Conservation (phyloP, 2,329 filamentous ascomycete genomes). For the Coleophoma crateriformis region DNA sequence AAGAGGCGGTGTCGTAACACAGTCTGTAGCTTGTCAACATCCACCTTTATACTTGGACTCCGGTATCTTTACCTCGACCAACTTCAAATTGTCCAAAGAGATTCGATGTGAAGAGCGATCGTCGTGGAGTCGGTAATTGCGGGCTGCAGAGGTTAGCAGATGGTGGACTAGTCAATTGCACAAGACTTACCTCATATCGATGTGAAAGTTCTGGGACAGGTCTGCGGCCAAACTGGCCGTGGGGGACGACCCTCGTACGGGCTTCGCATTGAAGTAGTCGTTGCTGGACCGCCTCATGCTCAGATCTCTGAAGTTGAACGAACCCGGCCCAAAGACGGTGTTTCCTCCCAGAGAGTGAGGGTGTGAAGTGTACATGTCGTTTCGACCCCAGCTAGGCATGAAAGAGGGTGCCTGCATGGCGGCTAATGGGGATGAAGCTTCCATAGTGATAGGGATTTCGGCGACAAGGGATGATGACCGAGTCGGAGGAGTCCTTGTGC, state of each 20-base stretch:
- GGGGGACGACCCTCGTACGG: conserved; percentile 79
- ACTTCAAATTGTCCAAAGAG: conserved; percentile 52
- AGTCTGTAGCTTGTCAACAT: conserved; percentile 46
- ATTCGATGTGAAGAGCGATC: conserved; percentile 76
- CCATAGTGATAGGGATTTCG: conserved; percentile 51
- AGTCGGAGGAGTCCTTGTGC: conserved; percentile 4
- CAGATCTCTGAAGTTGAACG: conserved; percentile 71
- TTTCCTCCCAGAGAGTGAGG: conserved; percentile 40
- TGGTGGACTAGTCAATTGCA: neutral
- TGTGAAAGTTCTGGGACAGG: conserved; percentile 93
- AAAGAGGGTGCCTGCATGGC: conserved; percentile 77
- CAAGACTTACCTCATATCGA: conserved; percentile 79
- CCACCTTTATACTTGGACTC: conserved; percentile 22
- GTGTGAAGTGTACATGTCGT: conserved; percentile 47
- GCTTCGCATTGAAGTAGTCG: conserved; percentile 81
- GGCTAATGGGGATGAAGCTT: conserved; percentile 88
- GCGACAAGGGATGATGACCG: conserved; percentile 2
- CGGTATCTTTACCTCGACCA: conserved; percentile 46
- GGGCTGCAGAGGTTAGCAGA: conserved; percentile 48
- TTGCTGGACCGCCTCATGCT: conserved; percentile 64
- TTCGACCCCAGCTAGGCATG: conserved; percentile 54
- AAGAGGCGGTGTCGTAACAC: conserved; percentile 77
- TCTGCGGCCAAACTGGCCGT: conserved; percentile 88
- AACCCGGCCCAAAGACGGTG: conserved; percentile 53
- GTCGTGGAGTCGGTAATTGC: conserved; percentile 74